phyloP scores from a whole-genome alignment of 495 filamentous ascomycete species.

The Venustampulla echinocandica region DNA sequence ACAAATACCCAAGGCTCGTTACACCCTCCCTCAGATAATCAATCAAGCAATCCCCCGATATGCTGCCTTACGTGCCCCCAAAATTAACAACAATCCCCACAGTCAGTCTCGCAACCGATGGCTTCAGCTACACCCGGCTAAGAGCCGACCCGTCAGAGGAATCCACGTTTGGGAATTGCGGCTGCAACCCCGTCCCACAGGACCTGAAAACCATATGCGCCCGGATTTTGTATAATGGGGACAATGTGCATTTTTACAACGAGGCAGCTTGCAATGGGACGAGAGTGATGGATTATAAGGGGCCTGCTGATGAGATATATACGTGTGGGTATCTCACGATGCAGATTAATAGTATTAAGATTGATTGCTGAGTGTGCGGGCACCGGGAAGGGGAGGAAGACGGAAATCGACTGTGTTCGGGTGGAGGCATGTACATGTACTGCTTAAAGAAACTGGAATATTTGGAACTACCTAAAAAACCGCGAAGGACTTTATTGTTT shows the following conservation, averaged over 20 bases:
- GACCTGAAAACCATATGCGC: background rate
- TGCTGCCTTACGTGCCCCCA: background rate
- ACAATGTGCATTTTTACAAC: background rate
- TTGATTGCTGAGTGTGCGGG: background rate
- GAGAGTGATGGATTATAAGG: background rate
- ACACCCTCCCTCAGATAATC: background rate
- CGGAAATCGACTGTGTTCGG: background rate
- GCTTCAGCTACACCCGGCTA: background rate
- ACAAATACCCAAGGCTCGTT: background rate
- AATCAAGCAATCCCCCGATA: background rate
- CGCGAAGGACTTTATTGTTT: no score
- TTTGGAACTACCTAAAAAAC: no score
- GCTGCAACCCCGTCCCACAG: background rate
- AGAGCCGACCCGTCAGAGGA: background rate
- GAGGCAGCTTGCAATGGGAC: background rate
- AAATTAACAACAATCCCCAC: background rate
- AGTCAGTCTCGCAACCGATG: background rate
- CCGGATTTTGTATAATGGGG: background rate
- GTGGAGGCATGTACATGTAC: no score
- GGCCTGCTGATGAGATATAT: background rate
- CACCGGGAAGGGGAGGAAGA: background rate
- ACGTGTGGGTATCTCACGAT: background rate
- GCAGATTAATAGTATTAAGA: background rate
- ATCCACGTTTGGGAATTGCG: background rate
- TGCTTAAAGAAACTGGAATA: no score